Evolutionary conservation across 2,329 filamentous ascomycete genomes (phyloP).

Genomic region (Verticillium klebahnii): DNA sequence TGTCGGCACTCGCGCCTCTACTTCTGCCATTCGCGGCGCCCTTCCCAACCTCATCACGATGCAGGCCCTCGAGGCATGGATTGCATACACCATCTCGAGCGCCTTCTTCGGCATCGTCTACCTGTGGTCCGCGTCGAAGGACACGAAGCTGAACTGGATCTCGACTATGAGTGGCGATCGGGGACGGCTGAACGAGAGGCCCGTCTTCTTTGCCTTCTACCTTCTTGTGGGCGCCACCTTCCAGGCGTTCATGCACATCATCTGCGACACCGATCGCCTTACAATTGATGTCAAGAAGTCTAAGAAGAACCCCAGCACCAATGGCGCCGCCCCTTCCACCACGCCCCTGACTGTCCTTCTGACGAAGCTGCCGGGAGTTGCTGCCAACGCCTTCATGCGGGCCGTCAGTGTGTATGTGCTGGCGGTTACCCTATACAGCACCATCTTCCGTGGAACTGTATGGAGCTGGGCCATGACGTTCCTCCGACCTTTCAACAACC

Average conservation of each 20-base stretch:
- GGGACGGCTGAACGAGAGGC: conserved; percentile 76
- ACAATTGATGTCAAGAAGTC: conserved; percentile 32
- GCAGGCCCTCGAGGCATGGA: conserved; percentile 63
- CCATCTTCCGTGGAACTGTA: conserved; percentile 55
- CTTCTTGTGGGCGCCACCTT: conserved; percentile 63
- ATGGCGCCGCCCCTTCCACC: conserved; percentile 7
- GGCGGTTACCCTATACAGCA: conserved; percentile 55
- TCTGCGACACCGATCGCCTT: conserved; percentile 68
- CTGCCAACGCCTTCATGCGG: conserved; percentile 32
- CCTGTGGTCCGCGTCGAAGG: conserved; percentile 61
- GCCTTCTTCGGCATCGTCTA: conserved; percentile 78
- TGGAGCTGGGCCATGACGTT: conserved; percentile 70
- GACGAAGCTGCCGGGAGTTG: conserved; percentile 33
- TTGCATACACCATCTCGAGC: conserved; percentile 74
- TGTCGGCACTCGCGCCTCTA: conserved; percentile 66
- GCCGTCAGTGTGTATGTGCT: conserved; percentile 35
- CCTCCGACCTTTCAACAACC: conserved; percentile 67
- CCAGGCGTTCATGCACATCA: conserved; percentile 69
- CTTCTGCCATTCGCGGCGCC: conserved; percentile 63
- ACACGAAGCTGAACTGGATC: conserved; percentile 66
- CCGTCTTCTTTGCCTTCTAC: conserved; percentile 72
- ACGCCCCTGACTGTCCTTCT: conserved; percentile 26
- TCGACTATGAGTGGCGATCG: conserved; percentile 68
- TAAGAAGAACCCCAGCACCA: background rate
- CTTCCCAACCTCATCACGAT: conserved; percentile 50